A percentile compares a stretch with the other conserved stretches of the same genome.
These are phyloP conservation scores for Fusarium sp. DNA, from an alignment of 2,329 filamentous ascomycete genomes.

Conservation along the genomic window DNA sequence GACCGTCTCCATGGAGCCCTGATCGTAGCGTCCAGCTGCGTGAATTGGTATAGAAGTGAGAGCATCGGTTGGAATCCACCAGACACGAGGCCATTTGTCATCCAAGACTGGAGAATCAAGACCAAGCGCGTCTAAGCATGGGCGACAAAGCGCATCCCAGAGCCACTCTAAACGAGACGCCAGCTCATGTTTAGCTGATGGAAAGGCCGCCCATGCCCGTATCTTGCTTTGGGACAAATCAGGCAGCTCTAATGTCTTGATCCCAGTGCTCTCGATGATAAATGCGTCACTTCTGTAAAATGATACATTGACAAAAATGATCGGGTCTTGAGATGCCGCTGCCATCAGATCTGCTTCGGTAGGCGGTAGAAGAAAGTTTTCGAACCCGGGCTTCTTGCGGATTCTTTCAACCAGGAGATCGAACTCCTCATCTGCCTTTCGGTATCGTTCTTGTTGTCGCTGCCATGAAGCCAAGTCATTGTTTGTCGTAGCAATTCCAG, in stretches of 20 bases:
- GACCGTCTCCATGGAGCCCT: not conserved
- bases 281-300: not conserved
- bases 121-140: rapidly evolving
- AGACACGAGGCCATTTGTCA: not conserved
- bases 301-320: not conserved
- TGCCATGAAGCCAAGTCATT: not conserved
- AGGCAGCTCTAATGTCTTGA: not conserved
- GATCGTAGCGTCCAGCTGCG: not conserved
- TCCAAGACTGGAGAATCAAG: not conserved
- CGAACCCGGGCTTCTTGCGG: not conserved
- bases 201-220: not conserved
- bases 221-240: not conserved
- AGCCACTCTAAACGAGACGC: not conserved
- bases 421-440: not conserved
- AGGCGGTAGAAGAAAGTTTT: not conserved
- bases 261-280: not conserved
- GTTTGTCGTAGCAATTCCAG: rapidly evolving
- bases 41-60: not conserved
- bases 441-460: not conserved
- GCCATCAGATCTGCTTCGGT: not conserved
- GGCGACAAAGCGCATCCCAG: not conserved
- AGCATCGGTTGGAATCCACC: not conserved
- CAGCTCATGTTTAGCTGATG: not conserved
- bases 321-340: not conserved
- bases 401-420: rapidly evolving